These are phyloP conservation scores for Fraxinus quadrangulata DNA, from an alignment of 257 asterid species.

Conservation along the genomic window DNA sequence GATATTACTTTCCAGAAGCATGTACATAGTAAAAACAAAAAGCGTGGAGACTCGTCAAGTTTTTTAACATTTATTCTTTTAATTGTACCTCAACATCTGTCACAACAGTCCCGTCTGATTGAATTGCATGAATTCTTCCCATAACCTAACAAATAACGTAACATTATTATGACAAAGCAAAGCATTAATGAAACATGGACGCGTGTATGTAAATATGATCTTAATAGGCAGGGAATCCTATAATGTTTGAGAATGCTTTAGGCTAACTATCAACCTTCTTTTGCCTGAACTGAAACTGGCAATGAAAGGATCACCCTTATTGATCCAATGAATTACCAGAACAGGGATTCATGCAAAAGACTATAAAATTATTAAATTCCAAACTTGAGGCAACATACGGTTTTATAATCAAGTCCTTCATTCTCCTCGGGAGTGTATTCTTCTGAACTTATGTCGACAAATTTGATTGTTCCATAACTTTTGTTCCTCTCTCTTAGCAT, in stretches of 20 bases:
- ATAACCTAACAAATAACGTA: constrained; percentile 46
- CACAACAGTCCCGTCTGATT: constrained; percentile 75
- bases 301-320: too few relatives aligned
- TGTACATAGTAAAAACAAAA: background rate
- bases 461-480: constrained; percentile 62
- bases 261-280: too few relatives aligned
- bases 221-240: background rate
- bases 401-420: constrained; percentile 75
- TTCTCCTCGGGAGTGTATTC: constrained; percentile 65
- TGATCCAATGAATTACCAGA: background rate
- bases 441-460: constrained; percentile 75
- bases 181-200: constrained; percentile 9
- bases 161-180: background rate
- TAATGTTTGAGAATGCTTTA: background rate
- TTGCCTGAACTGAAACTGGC: too few relatives aligned
- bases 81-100: constrained; percentile 66
- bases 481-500: constrained; percentile 73
- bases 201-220: background rate
- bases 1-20: background rate
- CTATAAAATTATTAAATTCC: too few relatives aligned
- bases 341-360: background rate
- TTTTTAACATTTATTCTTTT: background rate
- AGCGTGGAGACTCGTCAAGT: background rate
- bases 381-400: constrained; percentile 45
- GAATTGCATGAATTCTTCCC: constrained; percentile 83